These are phyloP conservation scores for Alternaria postmessia DNA, from an alignment of 2,329 filamentous ascomycete genomes.

Conservation along the genomic window DNA sequence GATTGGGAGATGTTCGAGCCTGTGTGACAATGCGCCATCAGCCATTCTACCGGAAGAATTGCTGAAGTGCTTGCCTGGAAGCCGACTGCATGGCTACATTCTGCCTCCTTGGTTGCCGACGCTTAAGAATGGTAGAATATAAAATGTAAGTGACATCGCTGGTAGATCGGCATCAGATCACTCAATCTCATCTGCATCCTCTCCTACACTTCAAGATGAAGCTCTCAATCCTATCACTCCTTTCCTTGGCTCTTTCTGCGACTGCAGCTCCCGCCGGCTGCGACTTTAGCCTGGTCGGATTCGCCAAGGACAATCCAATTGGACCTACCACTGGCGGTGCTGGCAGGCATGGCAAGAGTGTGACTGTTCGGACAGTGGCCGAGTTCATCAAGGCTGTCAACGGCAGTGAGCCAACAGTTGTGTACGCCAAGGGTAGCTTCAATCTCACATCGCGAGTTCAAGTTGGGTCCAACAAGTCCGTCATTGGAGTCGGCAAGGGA, in stretches of 20 bases:
- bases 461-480: slow-evolving; percentile 56
- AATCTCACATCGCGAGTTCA: slow-evolving; percentile 54
- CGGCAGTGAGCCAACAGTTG: slow-evolving; percentile 42
- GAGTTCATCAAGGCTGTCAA: slow-evolving; percentile 40
- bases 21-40: slow-evolving; percentile 8
- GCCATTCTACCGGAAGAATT: slow-evolving; percentile 26
- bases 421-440: slow-evolving; percentile 57
- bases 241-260: slow-evolving; percentile 26
- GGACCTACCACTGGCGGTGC: slow-evolving; percentile 46
- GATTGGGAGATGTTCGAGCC: slow-evolving; percentile 4
- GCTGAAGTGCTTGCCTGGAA: not conserved
- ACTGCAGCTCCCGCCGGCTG: slow-evolving; percentile 27
- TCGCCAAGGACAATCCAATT: slow-evolving; percentile 46
- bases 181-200: slow-evolving; percentile 1
- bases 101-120: not conserved
- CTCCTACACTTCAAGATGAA: slow-evolving; percentile 32
- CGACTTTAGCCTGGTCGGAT: slow-evolving; percentile 43
- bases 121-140: not conserved
- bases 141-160: slow-evolving; percentile 2
- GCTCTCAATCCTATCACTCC: slow-evolving; percentile 30
- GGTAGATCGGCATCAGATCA: not conserved
- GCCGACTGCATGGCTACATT: not conserved
- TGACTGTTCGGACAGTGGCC: slow-evolving; percentile 39
- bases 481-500: slow-evolving; percentile 53
- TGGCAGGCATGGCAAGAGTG: slow-evolving; percentile 35